Evolutionary conservation across 768 basidiomycete genomes (phyloP), one percentile per base, ranked within the genome.

Genomic region (Boletus subcaerulescens): DNA sequence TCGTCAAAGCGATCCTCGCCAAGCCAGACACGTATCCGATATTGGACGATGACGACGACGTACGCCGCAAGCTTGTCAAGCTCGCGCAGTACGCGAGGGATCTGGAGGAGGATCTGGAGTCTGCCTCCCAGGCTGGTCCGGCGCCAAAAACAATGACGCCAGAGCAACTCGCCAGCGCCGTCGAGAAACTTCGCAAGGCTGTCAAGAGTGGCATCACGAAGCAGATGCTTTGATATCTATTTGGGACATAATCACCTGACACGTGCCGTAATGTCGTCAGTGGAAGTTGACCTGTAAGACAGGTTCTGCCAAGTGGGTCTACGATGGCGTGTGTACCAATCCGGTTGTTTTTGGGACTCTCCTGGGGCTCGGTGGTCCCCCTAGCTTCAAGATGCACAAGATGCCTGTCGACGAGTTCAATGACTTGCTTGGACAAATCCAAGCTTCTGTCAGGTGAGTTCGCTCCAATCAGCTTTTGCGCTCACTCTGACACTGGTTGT

Each of bases 251-350:
- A 13, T 35, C 12, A 35, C 51, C 33, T 55, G 26, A 50, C 18
- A n/a, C 26, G 8, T 32, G 32, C n/a, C 14, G 11, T 45, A 31
- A 56, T 24, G 44, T 43, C n/a, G 9, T 5, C 54, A 80, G 81
- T 82, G 80, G 81, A 78, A 75, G 59, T n/a, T n/a, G n/a, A n/a
- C 76, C 2, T 81, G 79, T 64, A 80, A 78, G 63, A 70, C 65
- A 0, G 75, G 77, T 15, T 55, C 65, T 7, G 75, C 82, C 20
- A 80, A 74, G 55, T 83, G 75, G 74, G 52, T 61, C n/a, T 82
- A 82, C 56, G 79, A 81, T 51, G 81, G 80, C 18, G 72, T 83
- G 18, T 82, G 78, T 58, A 64, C 68, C 9, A 76, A 81, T 60
- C 71, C 77, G 0, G 73, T 66, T 15, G 73, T 81, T 45, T 83